Evolutionary conservation across 169 alveolate species (phyloP), one percentile per base, ranked within the genome.

Genomic region (Cryptosporidium sp.): DNA sequence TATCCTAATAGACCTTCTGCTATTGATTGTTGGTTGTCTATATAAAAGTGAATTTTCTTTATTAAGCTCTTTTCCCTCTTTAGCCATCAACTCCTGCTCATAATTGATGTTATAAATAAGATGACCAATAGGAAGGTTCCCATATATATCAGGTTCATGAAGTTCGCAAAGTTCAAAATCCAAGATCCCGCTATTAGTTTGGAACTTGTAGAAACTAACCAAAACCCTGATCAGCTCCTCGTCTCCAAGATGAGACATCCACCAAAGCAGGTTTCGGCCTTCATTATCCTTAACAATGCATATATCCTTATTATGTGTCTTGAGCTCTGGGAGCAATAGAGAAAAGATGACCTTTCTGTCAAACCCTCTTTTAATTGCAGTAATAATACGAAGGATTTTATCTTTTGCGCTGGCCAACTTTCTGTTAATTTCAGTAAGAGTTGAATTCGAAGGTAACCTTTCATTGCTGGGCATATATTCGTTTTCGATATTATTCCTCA

Each of bases 91-190:
- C 29, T 55, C 67, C 3, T 55, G 37, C 12, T 55, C 37, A 31
- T 41, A 37, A 33, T 59, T 41, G 39, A 43, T 37, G 21, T 65
- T 80, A 31, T 62, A 80, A 18, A 80, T 58, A 45, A 80, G 31
- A 26, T 80, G 89, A 10, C 80, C 89, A 26, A 80, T 18, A 1
- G 89, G 89, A 26, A 62, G 67, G 35, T 80, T 43, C 18, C 89
- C 89, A 41, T 80, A 80, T 61, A 80, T 80, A 50, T 80, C 89
- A 9, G 89, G 75, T 35, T 80, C 75, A 48, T 80, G 71, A 4
- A 80, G 23, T 23, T 65, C 75, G 29, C 89, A 80, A 26, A 62
- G 67, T 29, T 80, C 89, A 26, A 62, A 80, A 16, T 80, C 89
- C 29, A 80, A 45, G 0, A 65, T 29, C 65, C 75, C 75, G 33